Evolutionary conservation across 2,329 filamentous ascomycete genomes (phyloP), one percentile per base, ranked within the genome.

Genomic region (Onygena corvina): DNA sequence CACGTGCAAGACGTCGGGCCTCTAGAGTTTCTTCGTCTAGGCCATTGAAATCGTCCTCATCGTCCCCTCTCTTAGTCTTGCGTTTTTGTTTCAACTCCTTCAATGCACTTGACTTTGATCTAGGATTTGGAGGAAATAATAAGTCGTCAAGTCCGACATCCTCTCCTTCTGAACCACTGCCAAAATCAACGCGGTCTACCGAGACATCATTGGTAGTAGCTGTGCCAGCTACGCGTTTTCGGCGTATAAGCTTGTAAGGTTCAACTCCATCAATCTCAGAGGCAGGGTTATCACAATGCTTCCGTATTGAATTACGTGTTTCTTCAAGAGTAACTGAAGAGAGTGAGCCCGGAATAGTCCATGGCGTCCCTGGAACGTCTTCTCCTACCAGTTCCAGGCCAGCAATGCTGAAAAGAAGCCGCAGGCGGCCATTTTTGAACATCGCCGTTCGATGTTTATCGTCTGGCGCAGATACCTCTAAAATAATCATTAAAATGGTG

Each of bases 341-440:
- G 9, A 90, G 58, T 0, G 72, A 67, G 1, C 79, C 74, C 0
- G 88, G 84, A 34, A 96, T 74, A 36, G 85, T 69, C 92, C 92
- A 96, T 0, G 74, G 71, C 1, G 84, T 82, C 51, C 90, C 84
- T 0, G 77, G 74, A 2, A 85, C 81, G 60, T 94, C 86, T 35
- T 87, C 81, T 27, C 77, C 78, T 5, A 78, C 61, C 46, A 81
- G 75, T 58, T 83, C 74, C 53, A 93, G 77, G 0, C 84, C 85
- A 14, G 83, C 73, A 0, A 92, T 73, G 1, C 74, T 82, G 76
- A 96, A 83, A 2, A 98, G 76, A 1, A 96, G 79, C 29, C 89
- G 83, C 1, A 96, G 75, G 59, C 90, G 83, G 7, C 85, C 81
- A 64, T 96, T 93, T 61, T 87, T 93, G 71, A 93, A 93, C 67